Base-by-base conservation (phyloP, 495 filamentous ascomycete species). In the Talaromyces borbonicus region DNA sequence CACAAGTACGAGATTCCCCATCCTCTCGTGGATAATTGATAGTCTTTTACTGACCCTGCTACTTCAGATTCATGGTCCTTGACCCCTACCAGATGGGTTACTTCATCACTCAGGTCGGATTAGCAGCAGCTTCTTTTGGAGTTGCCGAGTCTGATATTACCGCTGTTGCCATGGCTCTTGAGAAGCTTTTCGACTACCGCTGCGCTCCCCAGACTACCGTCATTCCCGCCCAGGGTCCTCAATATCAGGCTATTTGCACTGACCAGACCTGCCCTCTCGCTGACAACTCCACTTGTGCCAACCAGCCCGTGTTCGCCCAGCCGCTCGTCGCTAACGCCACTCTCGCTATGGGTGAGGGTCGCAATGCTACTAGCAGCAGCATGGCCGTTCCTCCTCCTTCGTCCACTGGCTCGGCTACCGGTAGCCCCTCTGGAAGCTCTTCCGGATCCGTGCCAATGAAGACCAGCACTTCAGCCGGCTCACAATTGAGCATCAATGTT, bases 51-150 rank as follows among this genome's bases (percentile, higher is more conserved):
- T 38, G 8, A 38, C 16, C n/a, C 22, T 38, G 8, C 16, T 22
- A 36, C 5, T 12, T 22, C 48, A 69, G 66, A 49, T 79, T 70
- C 65, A 79, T 79, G 75, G 63, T 60, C 20, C 68, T 78, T 43
- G 60, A 72, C 51, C 23, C 56, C 11, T 49, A 55, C 48, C 55
- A 79, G 48, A 44, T 76, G 25, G 63, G 62, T 20, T 77, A 75
- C 56, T 78, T 78, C 64, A 70, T 78, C 55, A 27, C 56, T 19
- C 75, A 79, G 52, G 68, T 78, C 43, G 72, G 57, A 8, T 52
- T 73, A 2, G 56, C 71, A 14, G 71, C 70, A 22, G 55, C 65
- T 12, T 74, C 70, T 18, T 77, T 77, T 39, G 75, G 75, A 18
- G 73, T 78, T 30, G 58, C 68, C 18, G 16, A 38, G 12, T 38